Percentiles rank a stretch among this genome's conserved stretches.
Conservation (phyloP, 2,329 filamentous ascomycete genomes). For the Trichophyton equinum region DNA sequence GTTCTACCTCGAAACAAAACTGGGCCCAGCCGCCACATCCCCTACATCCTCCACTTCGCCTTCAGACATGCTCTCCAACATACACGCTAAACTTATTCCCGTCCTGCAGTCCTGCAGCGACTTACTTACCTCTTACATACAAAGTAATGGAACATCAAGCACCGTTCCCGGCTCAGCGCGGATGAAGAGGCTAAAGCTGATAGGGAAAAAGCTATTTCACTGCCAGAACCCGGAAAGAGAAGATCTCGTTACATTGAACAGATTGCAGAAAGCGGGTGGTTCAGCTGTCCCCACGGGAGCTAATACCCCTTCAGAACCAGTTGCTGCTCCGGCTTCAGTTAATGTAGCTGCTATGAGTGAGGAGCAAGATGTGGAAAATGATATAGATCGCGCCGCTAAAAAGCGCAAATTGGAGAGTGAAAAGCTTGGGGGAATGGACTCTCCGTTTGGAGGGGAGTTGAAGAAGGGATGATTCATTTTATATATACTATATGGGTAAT, state of each 20-base stretch:
- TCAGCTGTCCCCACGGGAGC: not conserved
- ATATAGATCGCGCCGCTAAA: constrained; percentile 28
- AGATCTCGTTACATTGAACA: constrained; percentile 27
- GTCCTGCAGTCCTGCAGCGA: constrained; percentile 29
- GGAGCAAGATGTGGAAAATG: constrained; percentile 3
- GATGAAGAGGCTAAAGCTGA: constrained; percentile 32
- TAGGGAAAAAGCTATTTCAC: constrained; percentile 38
- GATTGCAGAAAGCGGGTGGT: constrained; percentile 28
- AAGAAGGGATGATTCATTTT: not conserved
- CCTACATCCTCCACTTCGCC: not conserved
- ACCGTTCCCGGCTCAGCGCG: constrained; percentile 22
- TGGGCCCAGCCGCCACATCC: constrained; percentile 19
- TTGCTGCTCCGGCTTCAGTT: not conserved
- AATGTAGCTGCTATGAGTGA: constrained; percentile 21
- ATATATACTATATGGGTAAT: not conserved
- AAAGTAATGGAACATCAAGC: constrained; percentile 1
- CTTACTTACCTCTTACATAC: constrained; percentile 29
- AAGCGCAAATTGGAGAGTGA: constrained; percentile 28
- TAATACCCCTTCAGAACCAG: not conserved
- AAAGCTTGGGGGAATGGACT: not conserved
- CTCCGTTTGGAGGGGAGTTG: not conserved
- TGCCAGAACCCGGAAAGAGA: constrained; percentile 39
- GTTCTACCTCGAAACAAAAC: constrained; percentile 35
- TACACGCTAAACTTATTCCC: constrained; percentile 28
- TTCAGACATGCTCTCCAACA: constrained; percentile 17